phyloP scores from a whole-genome alignment of 306 rosid species.

The Elaeagnus macrophylla region DNA sequence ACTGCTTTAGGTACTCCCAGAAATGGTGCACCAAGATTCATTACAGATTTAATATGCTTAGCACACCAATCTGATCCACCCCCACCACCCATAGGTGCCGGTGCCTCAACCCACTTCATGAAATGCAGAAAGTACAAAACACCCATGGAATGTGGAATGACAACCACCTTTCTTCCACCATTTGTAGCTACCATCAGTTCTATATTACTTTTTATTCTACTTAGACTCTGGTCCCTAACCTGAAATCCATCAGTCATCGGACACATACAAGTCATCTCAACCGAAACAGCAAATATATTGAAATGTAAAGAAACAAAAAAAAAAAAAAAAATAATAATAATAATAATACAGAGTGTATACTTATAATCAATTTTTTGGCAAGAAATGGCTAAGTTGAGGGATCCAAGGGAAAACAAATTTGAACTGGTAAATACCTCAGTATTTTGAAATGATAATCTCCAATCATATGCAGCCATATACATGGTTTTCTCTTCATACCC shows the following conservation, averaged over 20 bases:
- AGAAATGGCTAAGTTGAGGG: constrained; percentile 1
- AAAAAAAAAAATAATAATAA: not conserved
- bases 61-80: constrained; percentile 88
- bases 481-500: constrained; percentile 84
- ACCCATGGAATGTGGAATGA: constrained; percentile 84
- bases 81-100: constrained; percentile 71
- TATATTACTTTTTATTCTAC: constrained; percentile 68
- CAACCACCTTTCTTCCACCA: constrained; percentile 72
- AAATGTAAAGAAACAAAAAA: not conserved
- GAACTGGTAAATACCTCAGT: constrained; percentile 52
- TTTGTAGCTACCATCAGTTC: constrained; percentile 76
- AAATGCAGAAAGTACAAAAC: constrained; percentile 74
- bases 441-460: constrained; percentile 80
- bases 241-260: constrained; percentile 28
- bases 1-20: constrained; percentile 83
- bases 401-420: constrained; percentile 5
- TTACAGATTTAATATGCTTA: constrained; percentile 61
- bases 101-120: constrained; percentile 90
- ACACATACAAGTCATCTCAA: not conserved
- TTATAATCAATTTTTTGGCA: constrained; percentile 6
- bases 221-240: constrained; percentile 66
- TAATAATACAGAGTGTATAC: constrained; percentile 7
- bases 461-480: constrained; percentile 89
- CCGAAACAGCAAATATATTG: not conserved
- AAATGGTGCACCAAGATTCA: constrained; percentile 80